These are phyloP conservation scores for Lodderomyces theae DNA, from an alignment of 1,139 yeast species.

Conservation along the genomic window DNA sequence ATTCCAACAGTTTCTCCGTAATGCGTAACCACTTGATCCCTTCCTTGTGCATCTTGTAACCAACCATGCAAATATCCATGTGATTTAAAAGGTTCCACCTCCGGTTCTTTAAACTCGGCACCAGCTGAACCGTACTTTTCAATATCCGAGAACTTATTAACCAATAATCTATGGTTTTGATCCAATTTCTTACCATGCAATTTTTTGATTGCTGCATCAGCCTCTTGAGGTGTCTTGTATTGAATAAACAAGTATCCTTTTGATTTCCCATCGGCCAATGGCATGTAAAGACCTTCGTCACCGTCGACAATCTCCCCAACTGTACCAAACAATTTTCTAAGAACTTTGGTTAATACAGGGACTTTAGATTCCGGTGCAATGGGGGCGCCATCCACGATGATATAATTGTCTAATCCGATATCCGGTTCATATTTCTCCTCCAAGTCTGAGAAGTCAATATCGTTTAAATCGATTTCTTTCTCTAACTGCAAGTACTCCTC, in stretches of 20 bases:
- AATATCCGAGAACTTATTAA: slow-evolving; percentile 80
- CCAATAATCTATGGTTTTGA: slow-evolving; percentile 84
- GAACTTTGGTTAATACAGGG: slow-evolving; percentile 79
- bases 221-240: slow-evolving; percentile 65
- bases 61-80: slow-evolving; percentile 84
- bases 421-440: slow-evolving; percentile 73
- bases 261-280: slow-evolving; percentile 74
- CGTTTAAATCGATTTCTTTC: slow-evolving; percentile 45
- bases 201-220: slow-evolving; percentile 74
- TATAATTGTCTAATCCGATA: slow-evolving; percentile 69
- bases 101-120: slow-evolving; percentile 68
- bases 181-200: slow-evolving; percentile 90
- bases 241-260: slow-evolving; percentile 89
- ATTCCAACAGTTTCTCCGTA: slow-evolving; percentile 79
- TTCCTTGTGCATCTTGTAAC: slow-evolving; percentile 85
- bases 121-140: slow-evolving; percentile 73
- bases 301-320: slow-evolving; percentile 69
- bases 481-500: slow-evolving; percentile 40
- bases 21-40: slow-evolving; percentile 88
- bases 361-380: slow-evolving; percentile 88
- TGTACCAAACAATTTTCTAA: slow-evolving; percentile 71
- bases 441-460: slow-evolving; percentile 83
- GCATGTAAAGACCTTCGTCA: slow-evolving; percentile 73
- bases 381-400: slow-evolving; percentile 95
- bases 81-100: slow-evolving; percentile 64